Base-by-base conservation (phyloP, 2,329 filamentous ascomycete genomes). In the Venturia pyrina region DNA sequence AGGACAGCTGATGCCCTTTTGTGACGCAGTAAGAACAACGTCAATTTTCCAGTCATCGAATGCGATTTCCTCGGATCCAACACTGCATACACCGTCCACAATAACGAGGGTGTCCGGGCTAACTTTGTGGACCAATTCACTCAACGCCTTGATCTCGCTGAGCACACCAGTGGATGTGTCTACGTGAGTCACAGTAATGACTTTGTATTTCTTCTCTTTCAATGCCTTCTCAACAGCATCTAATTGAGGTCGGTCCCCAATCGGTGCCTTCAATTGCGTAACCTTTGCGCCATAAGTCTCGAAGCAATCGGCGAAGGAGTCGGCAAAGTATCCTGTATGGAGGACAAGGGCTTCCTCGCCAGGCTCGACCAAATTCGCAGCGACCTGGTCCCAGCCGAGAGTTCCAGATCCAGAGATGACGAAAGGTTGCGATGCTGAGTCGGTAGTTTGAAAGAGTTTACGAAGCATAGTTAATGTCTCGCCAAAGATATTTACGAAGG, bases 161-260 rank as follows among this genome's bases (percentile, higher is more conserved):
- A 99, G 81, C 34, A 99, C 95, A 70, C 95, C 95, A 46, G 95
- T 99, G 4, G 93, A 97, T 32, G 95, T 99, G 75, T 99, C 95
- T 68, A 97, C 93, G 76, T 99, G 95, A 13, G 95, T 99, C 69
- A 98, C 89, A 53, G 93, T 98, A 73, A 99, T 79, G 68, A 93
- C 77, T 84, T 98, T 98, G 84, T 96, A 98, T 73, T 90, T 87
- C 82, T 95, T 96, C 81, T 91, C 86, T 77, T 88, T 89, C 70
- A 99, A 82, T 3, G 93, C 92, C 78, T 89, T 85, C 80, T 98
- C 93, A 68, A 99, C 87, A 76, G 96, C 90, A 64, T 88, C 84
- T 46, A 96, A 85, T 74, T 96, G 89, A 59, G 93, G 93, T 65
- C 92, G 87, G 70, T 90, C 88, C 68, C 95, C 95, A 74, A 98